A percentile compares a stretch with the other conserved stretches of the same genome.
These are phyloP conservation scores for Pseudopyricularia javanii DNA, from an alignment of 2,329 filamentous ascomycete genomes.

Conservation along the genomic window DNA sequence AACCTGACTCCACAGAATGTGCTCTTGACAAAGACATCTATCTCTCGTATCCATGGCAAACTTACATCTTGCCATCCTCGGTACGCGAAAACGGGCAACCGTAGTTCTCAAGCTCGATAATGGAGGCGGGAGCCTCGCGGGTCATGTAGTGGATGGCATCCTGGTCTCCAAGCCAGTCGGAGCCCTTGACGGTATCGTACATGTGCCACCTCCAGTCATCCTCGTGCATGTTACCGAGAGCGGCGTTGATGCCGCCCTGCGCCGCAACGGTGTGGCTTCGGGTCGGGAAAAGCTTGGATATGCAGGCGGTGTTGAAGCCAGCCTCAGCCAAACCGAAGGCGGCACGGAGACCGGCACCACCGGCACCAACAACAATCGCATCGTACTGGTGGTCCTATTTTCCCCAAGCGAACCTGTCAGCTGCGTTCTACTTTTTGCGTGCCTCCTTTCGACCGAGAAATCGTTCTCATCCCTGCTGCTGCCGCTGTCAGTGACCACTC, in stretches of 20 bases:
- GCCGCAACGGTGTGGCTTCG: conserved; percentile 75
- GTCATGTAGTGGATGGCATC: conserved; percentile 99
- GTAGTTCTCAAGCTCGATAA: conserved; percentile 94
- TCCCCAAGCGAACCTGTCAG: background rate
- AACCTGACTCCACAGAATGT: background rate
- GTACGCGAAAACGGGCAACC: conserved; percentile 95
- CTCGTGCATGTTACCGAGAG: conserved; percentile 91
- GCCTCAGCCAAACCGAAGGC: conserved; percentile 80
- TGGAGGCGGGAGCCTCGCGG: conserved; percentile 78
- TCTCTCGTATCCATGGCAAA: conserved; percentile 4
- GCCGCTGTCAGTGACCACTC: background rate
- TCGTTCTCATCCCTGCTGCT: background rate
- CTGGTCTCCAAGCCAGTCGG: conserved; percentile 94
- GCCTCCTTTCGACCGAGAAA: too few relatives aligned
- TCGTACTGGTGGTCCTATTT: conserved; percentile 90
- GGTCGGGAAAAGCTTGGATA: conserved; percentile 78
- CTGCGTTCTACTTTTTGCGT: too few relatives aligned
- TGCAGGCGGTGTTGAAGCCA: conserved; percentile 81
- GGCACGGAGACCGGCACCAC: conserved; percentile 69
- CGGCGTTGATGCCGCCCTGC: conserved; percentile 78
- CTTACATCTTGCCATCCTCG: conserved; percentile 86
- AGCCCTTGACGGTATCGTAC: conserved; percentile 98
- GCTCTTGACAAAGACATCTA: background rate
- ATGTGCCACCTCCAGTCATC: conserved; percentile 99
- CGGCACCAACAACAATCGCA: conserved; percentile 84